Evolutionary conservation across 805 yeast species (phyloP), one percentile per base, ranked within the genome.

Genomic region (Barnettozyma pratensis): DNA sequence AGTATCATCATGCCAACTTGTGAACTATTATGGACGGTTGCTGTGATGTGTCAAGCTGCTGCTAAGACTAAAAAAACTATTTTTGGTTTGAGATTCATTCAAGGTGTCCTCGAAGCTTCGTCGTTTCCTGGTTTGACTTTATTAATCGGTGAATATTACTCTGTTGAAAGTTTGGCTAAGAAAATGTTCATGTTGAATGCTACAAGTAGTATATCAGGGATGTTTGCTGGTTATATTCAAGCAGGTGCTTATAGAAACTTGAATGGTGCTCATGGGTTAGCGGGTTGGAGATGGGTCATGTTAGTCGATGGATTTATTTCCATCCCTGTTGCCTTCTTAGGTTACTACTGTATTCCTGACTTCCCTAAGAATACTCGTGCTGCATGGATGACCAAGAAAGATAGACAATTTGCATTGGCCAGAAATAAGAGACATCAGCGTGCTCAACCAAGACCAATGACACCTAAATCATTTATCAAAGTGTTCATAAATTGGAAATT

Each of bases 211-310:
- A 11, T 42, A 4, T 34, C 87, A 28, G 65, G 74, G 19, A 68
- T 83, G 51, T 80, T 85, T 11, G 72, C 85, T 1, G 85, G 87
- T 42, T 75, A 80, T 51, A 66, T 84, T 39, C 84, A 82, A 55
- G 76, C 84, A 10, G 77, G 84, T 8, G 73, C 81, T 34, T 74
- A 68, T 47, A 56, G 70, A 27, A 54, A 63, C 34, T 60, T 84
- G 55, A 64, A 72, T 46, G 85, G 83, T 29, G 67, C 61, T 8
- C 58, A 61, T 41, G 87, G 87, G 1, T 66, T 77, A 11, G 71
- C 72, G 8, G 80, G 86, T 12, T 84, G 88, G 88, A 72, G 82
- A 67, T 84, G 88, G 88, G 70, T 74, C 46, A 75, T 73, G 52
- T 68, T 76, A 32, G 66, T 76, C 54, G 80, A 76, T 55, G 75